Evolutionary conservation across 73 alveolate species (phyloP).

Genomic region (Symbiodinium pilosum): DNA sequence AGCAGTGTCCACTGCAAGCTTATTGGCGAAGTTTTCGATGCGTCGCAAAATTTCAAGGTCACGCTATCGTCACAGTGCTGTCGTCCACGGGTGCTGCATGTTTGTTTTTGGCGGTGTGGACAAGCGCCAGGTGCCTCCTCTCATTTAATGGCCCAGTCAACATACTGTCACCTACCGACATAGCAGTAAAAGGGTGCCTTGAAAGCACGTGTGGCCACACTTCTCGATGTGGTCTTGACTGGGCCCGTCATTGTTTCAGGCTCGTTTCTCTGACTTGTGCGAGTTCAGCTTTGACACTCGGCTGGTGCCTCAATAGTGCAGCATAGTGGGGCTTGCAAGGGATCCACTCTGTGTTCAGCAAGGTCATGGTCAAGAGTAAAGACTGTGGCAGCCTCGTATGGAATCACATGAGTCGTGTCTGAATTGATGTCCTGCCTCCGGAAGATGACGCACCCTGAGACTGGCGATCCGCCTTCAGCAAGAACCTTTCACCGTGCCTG

Average conservation of each 20-base stretch:
- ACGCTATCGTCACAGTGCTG: conserved; percentile 97
- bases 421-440: not conserved
- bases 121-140: conserved; percentile 91
- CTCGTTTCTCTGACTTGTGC: conserved; percentile 96
- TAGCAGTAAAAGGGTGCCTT: not conserved
- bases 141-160: not conserved
- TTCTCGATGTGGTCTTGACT: not conserved
- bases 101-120: conserved; percentile 98
- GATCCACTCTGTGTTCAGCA: not conserved
- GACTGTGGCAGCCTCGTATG: conserved; percentile 28
- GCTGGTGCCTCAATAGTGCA: not conserved
- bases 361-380: conserved; percentile 96
- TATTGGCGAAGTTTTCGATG: not conserved
- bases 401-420: not conserved
- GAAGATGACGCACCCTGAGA: not conserved
- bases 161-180: not conserved
- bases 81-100: conserved; percentile 96
- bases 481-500: conserved; percentile 97
- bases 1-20: not conserved
- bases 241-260: too few relatives aligned
- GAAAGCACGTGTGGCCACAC: not conserved
- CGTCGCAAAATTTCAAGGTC: conserved; percentile 88
- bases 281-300: conserved; percentile 96
- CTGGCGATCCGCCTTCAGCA: conserved; percentile 96
- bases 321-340: not conserved